Base-by-base conservation (phyloP, 345 rosid species). In the Salix caprea region DNA sequence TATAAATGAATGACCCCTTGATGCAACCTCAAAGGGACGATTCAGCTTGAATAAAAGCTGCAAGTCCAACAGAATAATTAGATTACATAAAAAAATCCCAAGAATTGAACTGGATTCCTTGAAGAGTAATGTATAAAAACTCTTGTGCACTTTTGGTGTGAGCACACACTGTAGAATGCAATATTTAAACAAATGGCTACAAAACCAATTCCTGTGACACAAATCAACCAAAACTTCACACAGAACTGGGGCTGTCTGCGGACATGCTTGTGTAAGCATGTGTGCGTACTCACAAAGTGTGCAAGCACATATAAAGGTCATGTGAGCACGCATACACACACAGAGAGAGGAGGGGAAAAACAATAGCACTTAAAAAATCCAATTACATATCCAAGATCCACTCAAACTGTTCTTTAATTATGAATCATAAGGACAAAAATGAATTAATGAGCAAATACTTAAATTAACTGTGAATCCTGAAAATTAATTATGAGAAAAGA, bases 21-120 rank as follows among this genome's bases (percentile, higher is more conserved):
- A 91, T 61, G 96, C 94, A 82, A 93, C 97, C 86, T 96, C 99
- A 89, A 87, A 92, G 52, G 98, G 97, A 72, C 94, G 96, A 85
- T 87, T 84, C 74, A 96, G 84, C 85, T 91, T 96, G 87, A 93
- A 93, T 71, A 93, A 82, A 71, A 96, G 91, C 99, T 96, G 92
- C 80, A 79, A 76, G 19, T 78, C 62, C 73, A 69, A 80, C 36
- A 74, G 32, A 73, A 70, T 23, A 26, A 48, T 44, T 61, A 74
- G 76, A 69, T 39, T 52, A 34, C 16, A 32, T 6, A 4, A 48
- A 15, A 21, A 48, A 23, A 12, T 26, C 54, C 44, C 9, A 39
- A 36, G 40, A 37, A 2, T 32, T 21, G 39, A 24, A 9, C 62
- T 15, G 71, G 14, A 48, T 19, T 4, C 67, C 23, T 23, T 18